A percentile compares a stretch with the other conserved stretches of the same genome.
Conservation (phyloP, 2,329 filamentous ascomycete species). For the Penicillium sp. region DNA sequence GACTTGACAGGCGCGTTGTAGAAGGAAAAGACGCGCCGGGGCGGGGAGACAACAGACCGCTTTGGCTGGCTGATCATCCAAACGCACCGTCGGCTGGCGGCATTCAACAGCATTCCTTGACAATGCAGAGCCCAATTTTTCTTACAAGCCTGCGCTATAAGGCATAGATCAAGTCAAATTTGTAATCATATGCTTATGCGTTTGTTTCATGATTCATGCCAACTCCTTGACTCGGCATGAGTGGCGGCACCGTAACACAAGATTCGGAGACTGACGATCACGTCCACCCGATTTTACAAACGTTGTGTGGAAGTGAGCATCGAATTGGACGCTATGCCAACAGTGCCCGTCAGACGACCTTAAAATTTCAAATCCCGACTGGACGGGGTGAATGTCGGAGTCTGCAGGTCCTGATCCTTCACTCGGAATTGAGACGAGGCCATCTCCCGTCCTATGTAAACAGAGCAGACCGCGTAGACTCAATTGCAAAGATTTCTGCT, state of each 20-base stretch:
- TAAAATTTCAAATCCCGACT: background rate
- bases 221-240: background rate
- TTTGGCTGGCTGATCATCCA: constrained; percentile 9
- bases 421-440: background rate
- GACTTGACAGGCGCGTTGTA: constrained; percentile 19
- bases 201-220: background rate
- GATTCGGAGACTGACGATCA: constrained; percentile 1
- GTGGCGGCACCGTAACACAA: constrained; percentile 8
- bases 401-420: constrained; percentile 6
- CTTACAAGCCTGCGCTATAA: background rate
- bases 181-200: background rate
- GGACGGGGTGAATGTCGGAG: background rate
- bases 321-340: background rate
- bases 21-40: constrained; percentile 22
- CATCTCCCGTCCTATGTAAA: background rate
- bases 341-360: background rate
- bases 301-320: background rate
- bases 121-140: background rate
- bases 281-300: constrained; percentile 2
- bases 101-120: constrained; percentile 10
- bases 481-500: background rate
- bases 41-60: constrained; percentile 21
- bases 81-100: background rate
- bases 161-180: background rate
- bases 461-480: background rate